Base-by-base conservation (phyloP, 176 grass and related monocot species). In the Eremochloa ophiuroides region DNA sequence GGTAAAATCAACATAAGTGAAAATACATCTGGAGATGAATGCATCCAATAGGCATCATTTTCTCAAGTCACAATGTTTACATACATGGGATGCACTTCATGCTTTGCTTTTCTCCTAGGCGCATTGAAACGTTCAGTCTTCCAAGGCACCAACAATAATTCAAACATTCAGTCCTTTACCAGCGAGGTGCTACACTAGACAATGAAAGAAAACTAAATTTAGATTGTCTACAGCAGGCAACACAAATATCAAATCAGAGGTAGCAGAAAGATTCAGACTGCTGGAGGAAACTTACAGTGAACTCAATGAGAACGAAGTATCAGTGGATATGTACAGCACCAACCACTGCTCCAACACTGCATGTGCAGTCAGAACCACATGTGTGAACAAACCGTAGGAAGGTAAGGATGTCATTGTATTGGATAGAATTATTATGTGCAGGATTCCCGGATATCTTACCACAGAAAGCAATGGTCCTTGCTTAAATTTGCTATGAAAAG, bases 401-500 rank as follows among this genome's bases (percentile, higher is more conserved):
- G 51, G 25, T 29, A 76, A 41, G 60, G 48, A 51, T 38, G 27
- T 7, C 44, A 44, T 31, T 39, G n/a, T 17, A 14, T 28, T 33
- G 5, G 34, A 35, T 4, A n/a, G 16, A 48, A 66, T 31, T 35
- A 58, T n/a, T 43, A 26, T 15, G 37, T 28, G 26, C 33, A 81
- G 42, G 39, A 66, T 51, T 81, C 80, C 23, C 35, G 60, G 26
- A 53, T 56, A 37, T 68, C 80, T 78, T 95, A 98, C 95, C 92
- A 98, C 95, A 69, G 95, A 94, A 66, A 98, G 74, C 74, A 98
- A 62, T 2, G 95, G 95, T 15, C 92, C 95, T 62, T 98, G 90
- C 71, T 87, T 98, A 80, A 98, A 98, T 89, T 94, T 97, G 74
- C 85, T 98, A 77, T 98, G 92, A 62, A 98, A 98, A 70, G 90